Conservation (phyloP, 1,284 basidiomycete genomes). For the Sanghuangporus sanghuang region DNA sequence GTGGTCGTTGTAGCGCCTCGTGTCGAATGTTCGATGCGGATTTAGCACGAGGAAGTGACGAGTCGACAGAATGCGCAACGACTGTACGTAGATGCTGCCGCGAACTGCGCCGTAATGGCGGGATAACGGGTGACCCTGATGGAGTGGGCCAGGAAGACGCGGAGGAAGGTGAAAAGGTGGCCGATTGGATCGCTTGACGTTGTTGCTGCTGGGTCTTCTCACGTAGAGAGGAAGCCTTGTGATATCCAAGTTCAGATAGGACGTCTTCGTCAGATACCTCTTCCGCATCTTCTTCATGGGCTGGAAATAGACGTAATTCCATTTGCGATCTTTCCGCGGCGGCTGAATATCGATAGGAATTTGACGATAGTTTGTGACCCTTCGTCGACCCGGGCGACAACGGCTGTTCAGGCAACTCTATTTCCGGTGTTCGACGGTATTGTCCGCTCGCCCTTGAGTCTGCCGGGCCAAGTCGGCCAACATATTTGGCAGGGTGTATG, state of each 20-base stretch:
- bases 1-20: neutral
- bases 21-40: conserved; percentile 8
- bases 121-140: neutral
- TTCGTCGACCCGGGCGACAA: neutral
- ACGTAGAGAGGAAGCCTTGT: neutral
- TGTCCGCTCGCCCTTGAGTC: neutral
- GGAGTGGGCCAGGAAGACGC: neutral
- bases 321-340: neutral
- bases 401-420: neutral
- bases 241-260: conserved; percentile 13
- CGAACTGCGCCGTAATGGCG: conserved; percentile 2
- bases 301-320: neutral
- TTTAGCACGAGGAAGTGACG: conserved; percentile 5
- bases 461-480: neutral
- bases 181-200: neutral
- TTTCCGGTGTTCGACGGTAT: neutral
- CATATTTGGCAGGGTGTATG: neutral
- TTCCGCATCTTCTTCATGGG: neutral
- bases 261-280: conserved; percentile 3
- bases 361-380: neutral
- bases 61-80: neutral
- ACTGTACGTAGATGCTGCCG: neutral
- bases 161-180: neutral
- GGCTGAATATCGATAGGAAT: neutral
- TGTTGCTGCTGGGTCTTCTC: neutral